Base-by-base conservation (phyloP, 2,329 filamentous ascomycete species). In the Aspergillus pseudoterreus region DNA sequence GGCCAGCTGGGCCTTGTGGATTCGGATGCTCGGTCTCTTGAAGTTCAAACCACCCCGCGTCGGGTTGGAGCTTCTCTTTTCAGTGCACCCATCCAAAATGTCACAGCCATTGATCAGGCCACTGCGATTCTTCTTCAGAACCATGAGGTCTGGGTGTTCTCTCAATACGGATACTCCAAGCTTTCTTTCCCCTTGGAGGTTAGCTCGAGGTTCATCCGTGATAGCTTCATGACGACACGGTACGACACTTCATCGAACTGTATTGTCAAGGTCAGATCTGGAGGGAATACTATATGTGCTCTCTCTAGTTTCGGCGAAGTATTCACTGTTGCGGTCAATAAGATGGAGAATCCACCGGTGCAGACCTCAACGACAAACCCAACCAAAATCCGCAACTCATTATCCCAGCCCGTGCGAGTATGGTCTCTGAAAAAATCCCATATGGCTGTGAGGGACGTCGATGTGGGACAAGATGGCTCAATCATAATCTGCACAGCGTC, bases 1-100 rank as follows among this genome's bases (percentile, higher is more conserved):
- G 94, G 94, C 1, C 94, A 99, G 68, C 81, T 99, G 43, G 94
- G 91, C 4, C 80, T 99, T 48, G 91, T 96, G 74, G 94, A 96
- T 68, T 92, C 94, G 0, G 92, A 97, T 71, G 95, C 94, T 22
- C 84, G 92, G 43, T 96, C 91, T 0, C 80, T 97, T 4, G 89
- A 94, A 60, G 75, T 87, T n/a, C 94, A 97, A 65, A 74, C 81
- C 17, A 84, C 83, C 0, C 94, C 94, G 21, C 83, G 94, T 43
- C 92, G 88, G 65, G 92, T 99, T 41, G 92, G 90, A 0, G 90
- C 90, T 0, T 94, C 91, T 0, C 78, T 95, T 1, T 88, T 94
- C 63, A 82, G 78, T 49, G 82, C 84, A 3, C 66, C 79, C 0
- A 96, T 99, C 47, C 75, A 81, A 22, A 88, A 87, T 67, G 89